phyloP scores from a whole-genome alignment of 768 basidiomycete species.

The Naganishia antarctica region DNA sequence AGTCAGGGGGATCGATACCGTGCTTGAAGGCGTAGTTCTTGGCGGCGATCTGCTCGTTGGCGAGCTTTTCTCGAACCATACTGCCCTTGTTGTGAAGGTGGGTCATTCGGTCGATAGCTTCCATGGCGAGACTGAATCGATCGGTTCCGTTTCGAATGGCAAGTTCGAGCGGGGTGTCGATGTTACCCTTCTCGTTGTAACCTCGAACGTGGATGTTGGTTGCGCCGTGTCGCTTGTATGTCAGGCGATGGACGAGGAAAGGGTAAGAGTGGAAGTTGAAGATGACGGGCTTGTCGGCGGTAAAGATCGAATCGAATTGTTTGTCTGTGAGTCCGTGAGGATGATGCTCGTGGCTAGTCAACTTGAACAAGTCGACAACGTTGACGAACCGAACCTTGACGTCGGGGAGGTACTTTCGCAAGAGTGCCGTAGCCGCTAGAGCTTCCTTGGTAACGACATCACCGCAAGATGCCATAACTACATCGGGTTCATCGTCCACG shows the following conservation, averaged over 20 bases:
- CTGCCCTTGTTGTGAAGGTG: slow-evolving; percentile 34
- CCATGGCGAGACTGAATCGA: slow-evolving; percentile 38
- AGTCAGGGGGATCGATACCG: slow-evolving; percentile 36
- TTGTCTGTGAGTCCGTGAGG: slow-evolving; percentile 63
- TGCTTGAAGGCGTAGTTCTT: slow-evolving; percentile 40
- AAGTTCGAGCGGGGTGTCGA: slow-evolving; percentile 33
- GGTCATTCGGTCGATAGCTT: slow-evolving; percentile 42
- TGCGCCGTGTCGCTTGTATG: slow-evolving; percentile 28
- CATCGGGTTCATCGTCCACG: slow-evolving; percentile 25
- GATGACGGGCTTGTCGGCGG: slow-evolving; percentile 61
- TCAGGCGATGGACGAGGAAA: slow-evolving; percentile 26
- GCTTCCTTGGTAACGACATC: slow-evolving; percentile 78
- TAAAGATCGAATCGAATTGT: slow-evolving; percentile 68
- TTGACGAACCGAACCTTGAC: slow-evolving; percentile 68
- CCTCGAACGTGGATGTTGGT: slow-evolving; percentile 34
- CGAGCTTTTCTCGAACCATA: slow-evolving; percentile 39
- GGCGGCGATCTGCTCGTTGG: slow-evolving; percentile 38
- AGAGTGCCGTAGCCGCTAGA: slow-evolving; percentile 71
- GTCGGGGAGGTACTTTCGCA: slow-evolving; percentile 61
- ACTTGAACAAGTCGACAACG: slow-evolving; percentile 54
- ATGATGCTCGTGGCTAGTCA: slow-evolving; percentile 50
- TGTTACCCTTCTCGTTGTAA: slow-evolving; percentile 35
- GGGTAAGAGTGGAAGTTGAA: slow-evolving; percentile 82
- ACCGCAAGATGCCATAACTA: slow-evolving; percentile 50
- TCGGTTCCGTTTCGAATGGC: slow-evolving; percentile 32